Base-by-base conservation (phyloP, 345 rosid species). In the Durio zibethinus region DNA sequence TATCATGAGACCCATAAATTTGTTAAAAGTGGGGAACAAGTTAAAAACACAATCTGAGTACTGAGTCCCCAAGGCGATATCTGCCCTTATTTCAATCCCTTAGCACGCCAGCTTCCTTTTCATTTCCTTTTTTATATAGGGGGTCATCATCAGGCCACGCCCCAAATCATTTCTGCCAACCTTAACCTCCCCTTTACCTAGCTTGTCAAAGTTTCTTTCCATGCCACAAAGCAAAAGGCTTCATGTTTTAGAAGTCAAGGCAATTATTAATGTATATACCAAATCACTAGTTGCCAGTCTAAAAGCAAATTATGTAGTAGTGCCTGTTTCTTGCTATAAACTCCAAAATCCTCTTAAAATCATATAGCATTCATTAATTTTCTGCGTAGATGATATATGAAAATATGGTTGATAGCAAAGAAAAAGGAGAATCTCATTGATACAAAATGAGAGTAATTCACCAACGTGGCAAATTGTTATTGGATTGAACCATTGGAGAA, bases 161-260 rank as follows among this genome's bases (percentile, higher is more conserved):
- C 35, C 78, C 79, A 72, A 82, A 90, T 90, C 91, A 90, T 90
- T 84, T 68, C 88, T 72, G 80, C 83, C 81, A 66, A 59, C 84
- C 57, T 72, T 45, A 27, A 27, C 64, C 64, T 4, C 42, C 52
- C 33, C 18, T 1, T 60, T 21, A 20, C 73, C 23, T 45, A 8
- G 5, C 57, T 66, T 35, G 14, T 27, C 57, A 48, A 48, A 70
- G 12, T 18, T 29, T 18, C 56, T 70, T 70, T 52, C 27, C 75
- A 5, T 52, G 29, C 74, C 60, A 50, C 60, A 18, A 29, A 11
- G 43, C 23, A 2, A 50, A 50, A 71, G 31, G 21, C 21, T 31
- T 33, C 67, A 31, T 56, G 56, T 59, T 59, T 14, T 59, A 4
- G 18, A 59, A 59, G 64, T 59, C 35, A 59, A 27, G 23, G 56